A percentile compares a stretch with the other conserved stretches of the same genome.
Evolutionary conservation across 2,329 filamentous ascomycete species (phyloP).

Genomic region (Pleoardoris graminearum): DNA sequence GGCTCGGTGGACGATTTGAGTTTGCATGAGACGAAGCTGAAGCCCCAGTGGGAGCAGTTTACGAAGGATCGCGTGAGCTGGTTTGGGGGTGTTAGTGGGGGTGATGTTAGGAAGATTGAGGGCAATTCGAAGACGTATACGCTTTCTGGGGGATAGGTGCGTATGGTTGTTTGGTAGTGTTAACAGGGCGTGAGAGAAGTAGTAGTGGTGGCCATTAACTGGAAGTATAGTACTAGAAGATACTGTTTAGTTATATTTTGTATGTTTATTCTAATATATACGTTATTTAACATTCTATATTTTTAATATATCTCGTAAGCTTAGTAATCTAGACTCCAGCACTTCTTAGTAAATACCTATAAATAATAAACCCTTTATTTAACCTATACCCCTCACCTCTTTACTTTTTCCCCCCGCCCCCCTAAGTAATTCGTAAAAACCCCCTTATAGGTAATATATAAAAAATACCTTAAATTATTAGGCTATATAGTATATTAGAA

Average conservation of each 20-base stretch:
- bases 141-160: constrained; percentile 3
- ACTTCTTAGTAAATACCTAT: too few species aligned
- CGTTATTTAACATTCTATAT: constrained; percentile 5
- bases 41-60: constrained; percentile 58
- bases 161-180: constrained; percentile 4
- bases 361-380: too few species aligned
- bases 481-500: too few species aligned
- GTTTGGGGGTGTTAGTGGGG: constrained; percentile 34
- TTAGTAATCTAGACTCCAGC: too few species aligned
- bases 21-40: constrained; percentile 61
- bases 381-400: too few species aligned
- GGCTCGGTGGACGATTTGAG: constrained; percentile 66
- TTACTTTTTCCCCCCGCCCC: too few species aligned
- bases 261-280: constrained; percentile 4
- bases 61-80: constrained; percentile 57
- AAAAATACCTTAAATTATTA: background rate
- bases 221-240: constrained; percentile 3
- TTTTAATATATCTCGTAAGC: too few species aligned
- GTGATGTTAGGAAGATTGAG: constrained; percentile 5
- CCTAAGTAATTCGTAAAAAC: too few species aligned
- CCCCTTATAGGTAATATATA: too few species aligned
- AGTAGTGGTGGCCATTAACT: constrained; percentile 4
- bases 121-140: constrained; percentile 5
- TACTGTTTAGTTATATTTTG: constrained; percentile 4
- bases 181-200: constrained; percentile 3